Evolutionary conservation across 176 grass and related monocot genomes (phyloP).

Genomic region (Carex scoparia): DNA sequence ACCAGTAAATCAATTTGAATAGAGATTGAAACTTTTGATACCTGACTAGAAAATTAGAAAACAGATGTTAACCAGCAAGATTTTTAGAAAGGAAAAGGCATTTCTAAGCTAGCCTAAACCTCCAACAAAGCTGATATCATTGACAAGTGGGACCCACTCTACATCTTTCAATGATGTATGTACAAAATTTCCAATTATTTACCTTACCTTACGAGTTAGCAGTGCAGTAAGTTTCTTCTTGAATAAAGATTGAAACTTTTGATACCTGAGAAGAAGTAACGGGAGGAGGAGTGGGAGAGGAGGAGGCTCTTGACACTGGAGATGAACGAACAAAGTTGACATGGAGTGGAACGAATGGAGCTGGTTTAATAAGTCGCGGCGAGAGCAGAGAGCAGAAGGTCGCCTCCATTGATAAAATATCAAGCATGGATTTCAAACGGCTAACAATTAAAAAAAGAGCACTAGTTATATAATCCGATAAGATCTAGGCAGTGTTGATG

Average conservation of each 20-base stretch:
- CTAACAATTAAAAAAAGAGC: neutral
- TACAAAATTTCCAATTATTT: neutral
- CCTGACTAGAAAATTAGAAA: constrained; percentile 5
- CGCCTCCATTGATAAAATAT: constrained; percentile 6
- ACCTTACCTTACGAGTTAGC: neutral
- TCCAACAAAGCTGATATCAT: neutral
- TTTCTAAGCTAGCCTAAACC: neutral
- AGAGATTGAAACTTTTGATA: neutral
- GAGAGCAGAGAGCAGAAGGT: neutral
- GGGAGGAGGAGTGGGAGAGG: neutral
- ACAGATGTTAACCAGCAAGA: neutral
- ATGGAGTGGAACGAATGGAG: neutral
- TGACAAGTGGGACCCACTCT: neutral
- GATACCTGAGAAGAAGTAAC: neutral
- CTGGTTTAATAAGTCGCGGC: neutral
- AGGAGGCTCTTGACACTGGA: neutral
- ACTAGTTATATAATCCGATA: neutral
- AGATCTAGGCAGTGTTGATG: neutral
- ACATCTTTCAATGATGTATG: too few species aligned
- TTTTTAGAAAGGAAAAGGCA: neutral
- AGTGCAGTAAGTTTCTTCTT: neutral
- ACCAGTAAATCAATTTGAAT: neutral
- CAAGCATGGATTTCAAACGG: neutral
- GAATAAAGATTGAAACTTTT: neutral
- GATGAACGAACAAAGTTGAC: neutral